Conservation (phyloP, 2,329 filamentous ascomycete species). For the Dactylellina cionopaga region DNA sequence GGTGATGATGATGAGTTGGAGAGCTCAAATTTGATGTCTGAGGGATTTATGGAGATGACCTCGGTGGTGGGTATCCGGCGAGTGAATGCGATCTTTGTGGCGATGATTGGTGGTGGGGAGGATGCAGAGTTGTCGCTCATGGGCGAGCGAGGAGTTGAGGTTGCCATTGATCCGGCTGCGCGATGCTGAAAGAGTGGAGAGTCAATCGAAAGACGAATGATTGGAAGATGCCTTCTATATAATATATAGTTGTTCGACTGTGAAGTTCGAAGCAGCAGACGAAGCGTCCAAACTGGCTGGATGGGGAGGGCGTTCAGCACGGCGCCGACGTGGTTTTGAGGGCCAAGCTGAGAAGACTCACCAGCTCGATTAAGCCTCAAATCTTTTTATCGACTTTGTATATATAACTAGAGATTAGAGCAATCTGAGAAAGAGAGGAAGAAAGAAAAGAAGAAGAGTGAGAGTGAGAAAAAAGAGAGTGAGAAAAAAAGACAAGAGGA, state of each 20-base stretch:
- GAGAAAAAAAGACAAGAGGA: slow-evolving; percentile 28
- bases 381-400: too few relatives aligned
- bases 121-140: slow-evolving; percentile 17
- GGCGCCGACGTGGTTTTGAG: neutral
- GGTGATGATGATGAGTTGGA: slow-evolving; percentile 15
- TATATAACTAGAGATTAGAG: too few relatives aligned
- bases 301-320: neutral
- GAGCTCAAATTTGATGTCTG: slow-evolving; percentile 52
- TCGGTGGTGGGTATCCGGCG: slow-evolving; percentile 48
- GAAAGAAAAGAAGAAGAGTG: slow-evolving; percentile 9
- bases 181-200: slow-evolving; percentile 21
- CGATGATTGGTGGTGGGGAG: slow-evolving; percentile 27
- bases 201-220: neutral
- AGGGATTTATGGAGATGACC: slow-evolving; percentile 49
- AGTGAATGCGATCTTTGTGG: slow-evolving; percentile 33
- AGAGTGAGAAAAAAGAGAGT: slow-evolving; percentile 23
- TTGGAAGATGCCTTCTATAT: slow-evolving; percentile 4
- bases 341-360: neutral
- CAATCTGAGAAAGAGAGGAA: slow-evolving; percentile 3
- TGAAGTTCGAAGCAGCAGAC: too few relatives aligned
- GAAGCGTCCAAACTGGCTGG: neutral
- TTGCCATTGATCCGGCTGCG: slow-evolving; percentile 3
- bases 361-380: too few relatives aligned
- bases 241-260: too few relatives aligned
- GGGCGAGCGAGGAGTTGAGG: slow-evolving; percentile 33